These are phyloP conservation scores for Immersiporthe knoxdaviesiana DNA, from an alignment of 2,329 filamentous ascomycete genomes.

Conservation along the genomic window DNA sequence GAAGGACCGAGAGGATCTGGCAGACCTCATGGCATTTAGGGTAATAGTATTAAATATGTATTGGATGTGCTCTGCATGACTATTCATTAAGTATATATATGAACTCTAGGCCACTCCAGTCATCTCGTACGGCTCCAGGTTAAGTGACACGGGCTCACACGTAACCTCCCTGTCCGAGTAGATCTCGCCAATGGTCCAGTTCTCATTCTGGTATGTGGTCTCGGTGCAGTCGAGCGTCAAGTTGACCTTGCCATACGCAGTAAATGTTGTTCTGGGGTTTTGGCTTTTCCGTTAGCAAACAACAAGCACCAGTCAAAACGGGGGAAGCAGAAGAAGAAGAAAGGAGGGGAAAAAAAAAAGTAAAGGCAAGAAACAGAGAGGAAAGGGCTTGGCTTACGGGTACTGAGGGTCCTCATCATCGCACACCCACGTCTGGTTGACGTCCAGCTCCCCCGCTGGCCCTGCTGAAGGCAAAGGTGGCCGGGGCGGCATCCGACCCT, in stretches of 20 bases:
- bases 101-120: slow-evolving; percentile 42
- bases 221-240: slow-evolving; percentile 43
- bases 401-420: slow-evolving; percentile 43
- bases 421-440: slow-evolving; percentile 57
- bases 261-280: slow-evolving; percentile 38
- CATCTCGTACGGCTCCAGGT: slow-evolving; percentile 40
- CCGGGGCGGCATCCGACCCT: slow-evolving; percentile 35
- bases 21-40: too few species aligned
- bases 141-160: slow-evolving; percentile 39
- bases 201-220: slow-evolving; percentile 41
- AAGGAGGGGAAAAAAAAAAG: too few species aligned
- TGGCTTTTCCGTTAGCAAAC: neutral
- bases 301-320: slow-evolving; percentile 3
- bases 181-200: slow-evolving; percentile 46
- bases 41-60: too few species aligned
- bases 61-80: neutral
- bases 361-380: neutral
- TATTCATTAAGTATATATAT: neutral
- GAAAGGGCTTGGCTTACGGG: slow-evolving; percentile 38
- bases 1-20: too few species aligned
- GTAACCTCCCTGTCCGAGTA: slow-evolving; percentile 42
- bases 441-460: slow-evolving; percentile 40
- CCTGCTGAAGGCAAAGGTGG: slow-evolving; percentile 48
- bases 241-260: slow-evolving; percentile 39
- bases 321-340: neutral